These are phyloP conservation scores for Cercophora sp. DNA, from an alignment of 495 filamentous ascomycete genomes.

Conservation along the genomic window DNA sequence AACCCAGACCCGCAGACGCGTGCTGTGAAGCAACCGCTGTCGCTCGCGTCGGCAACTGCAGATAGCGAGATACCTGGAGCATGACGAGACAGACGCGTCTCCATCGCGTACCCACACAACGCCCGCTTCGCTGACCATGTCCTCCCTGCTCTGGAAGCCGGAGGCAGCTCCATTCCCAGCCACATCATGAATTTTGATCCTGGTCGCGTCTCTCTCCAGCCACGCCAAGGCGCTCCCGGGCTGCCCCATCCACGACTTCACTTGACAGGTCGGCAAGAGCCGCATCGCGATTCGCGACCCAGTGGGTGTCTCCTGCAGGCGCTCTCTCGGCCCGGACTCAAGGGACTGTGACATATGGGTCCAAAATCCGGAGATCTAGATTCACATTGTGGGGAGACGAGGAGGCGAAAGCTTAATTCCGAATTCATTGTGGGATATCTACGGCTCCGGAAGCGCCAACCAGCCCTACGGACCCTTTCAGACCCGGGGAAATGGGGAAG, in stretches of 20 bases:
- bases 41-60: too few relatives aligned
- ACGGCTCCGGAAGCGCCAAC: neutral
- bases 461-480: neutral
- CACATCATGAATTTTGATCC: neutral
- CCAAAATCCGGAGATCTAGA: neutral
- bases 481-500: neutral
- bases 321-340: neutral
- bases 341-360: neutral
- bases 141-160: too few relatives aligned
- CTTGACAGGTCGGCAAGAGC: too few relatives aligned
- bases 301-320: neutral
- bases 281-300: constrained; percentile 3
- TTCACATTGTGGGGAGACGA: neutral
- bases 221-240: neutral
- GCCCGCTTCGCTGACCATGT: too few relatives aligned
- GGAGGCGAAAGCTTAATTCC: neutral
- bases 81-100: too few relatives aligned
- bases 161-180: neutral
- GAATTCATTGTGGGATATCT: neutral
- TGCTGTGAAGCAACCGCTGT: too few relatives aligned
- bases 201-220: too few relatives aligned
- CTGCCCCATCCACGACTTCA: too few relatives aligned
- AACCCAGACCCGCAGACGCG: too few relatives aligned
- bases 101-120: neutral
- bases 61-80: too few relatives aligned